Conservation (phyloP, 345 rosid genomes). For the Cardamine chenopodiifolia region DNA sequence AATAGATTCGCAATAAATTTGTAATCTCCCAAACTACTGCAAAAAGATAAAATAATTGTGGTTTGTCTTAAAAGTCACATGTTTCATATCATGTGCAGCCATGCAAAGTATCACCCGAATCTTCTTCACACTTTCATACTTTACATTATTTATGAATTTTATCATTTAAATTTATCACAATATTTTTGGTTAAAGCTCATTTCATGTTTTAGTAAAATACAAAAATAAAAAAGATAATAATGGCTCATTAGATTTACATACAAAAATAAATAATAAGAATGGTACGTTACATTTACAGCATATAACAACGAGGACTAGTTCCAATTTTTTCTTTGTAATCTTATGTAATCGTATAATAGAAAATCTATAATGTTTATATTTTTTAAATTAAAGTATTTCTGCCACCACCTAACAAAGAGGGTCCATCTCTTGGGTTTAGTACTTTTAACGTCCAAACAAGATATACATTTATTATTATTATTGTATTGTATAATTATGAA, state of each 20-base stretch:
- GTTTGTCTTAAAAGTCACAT: conserved; percentile 42
- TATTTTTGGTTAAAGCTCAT: neutral
- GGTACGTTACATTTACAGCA: conserved; percentile 13
- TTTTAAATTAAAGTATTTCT: conserved; percentile 31
- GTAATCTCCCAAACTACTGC: conserved; percentile 40
- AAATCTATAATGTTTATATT: neutral
- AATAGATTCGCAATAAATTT: conserved; percentile 37
- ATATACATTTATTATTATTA: conserved; percentile 35
- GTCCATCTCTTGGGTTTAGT: conserved; percentile 42
- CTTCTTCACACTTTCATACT: conserved; percentile 40
- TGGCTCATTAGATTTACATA: neutral
- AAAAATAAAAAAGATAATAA: neutral
- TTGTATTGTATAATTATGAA: conserved; percentile 1
- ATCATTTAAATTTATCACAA: conserved; percentile 10
- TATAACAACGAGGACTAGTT: conserved; percentile 31
- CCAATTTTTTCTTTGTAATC: conserved; percentile 17
- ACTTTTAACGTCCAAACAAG: conserved; percentile 44
- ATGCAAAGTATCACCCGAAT: conserved; percentile 43
- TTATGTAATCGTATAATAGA: conserved; percentile 23
- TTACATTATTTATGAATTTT: neutral
- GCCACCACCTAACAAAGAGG: conserved; percentile 45
- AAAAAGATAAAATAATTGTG: conserved; percentile 39
- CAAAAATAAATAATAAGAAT: neutral
- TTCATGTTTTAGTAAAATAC: conserved; percentile 1
- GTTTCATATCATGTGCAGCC: conserved; percentile 44